Evolutionary conservation across 139 green algal genomes (phyloP), one percentile per base, ranked within the genome.

Genomic region (Yamagishiella unicocca): DNA sequence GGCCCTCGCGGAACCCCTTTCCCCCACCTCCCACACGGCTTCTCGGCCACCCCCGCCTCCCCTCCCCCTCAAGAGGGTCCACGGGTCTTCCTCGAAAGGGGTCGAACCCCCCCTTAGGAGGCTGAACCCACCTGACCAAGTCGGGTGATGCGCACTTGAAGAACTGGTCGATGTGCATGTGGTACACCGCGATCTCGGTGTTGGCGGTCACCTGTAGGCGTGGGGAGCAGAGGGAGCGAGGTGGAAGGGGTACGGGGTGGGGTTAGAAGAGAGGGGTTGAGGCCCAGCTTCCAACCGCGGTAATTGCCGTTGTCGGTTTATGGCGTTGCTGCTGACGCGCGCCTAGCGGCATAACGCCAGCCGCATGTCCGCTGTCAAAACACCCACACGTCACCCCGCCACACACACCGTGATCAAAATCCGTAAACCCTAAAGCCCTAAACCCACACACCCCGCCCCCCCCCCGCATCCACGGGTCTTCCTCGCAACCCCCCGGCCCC

Each of bases 131-230:
- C 89, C 80, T 83, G 42, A 93, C 53, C 1, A 91, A 53, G 50
- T 72, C 87, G 0, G 68, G 68, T 2, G 72, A 77, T 25, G 87
- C 90, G 40, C 85, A 68, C 45, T 82, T 89, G 55, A 90, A 76
- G 79, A 91, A 90, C 24, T 67, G 70, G 29, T 89, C 83, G 29
- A 93, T 62, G 68, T 91, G 87, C 58, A 89, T 88, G 81, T 93
- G 90, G 72, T 91, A 79, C 70, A 87, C 25, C 53, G 27, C 37
- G n/a, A 90, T 83, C 8, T 84, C 64, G 46, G 64, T 79, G 6
- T 35, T 54, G 17, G 76, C 50, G 2, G 72, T 84, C 17, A 90
- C 46, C 66, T 78, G 85, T 24, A 2, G 37, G 5, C 35, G 67
- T 17, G 37, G 12, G 8, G 35, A 22, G 67, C 35, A 50, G 35